phyloP scores from a whole-genome alignment of 192 early-diverging fungal species.

The Rhizophagus clarus region DNA sequence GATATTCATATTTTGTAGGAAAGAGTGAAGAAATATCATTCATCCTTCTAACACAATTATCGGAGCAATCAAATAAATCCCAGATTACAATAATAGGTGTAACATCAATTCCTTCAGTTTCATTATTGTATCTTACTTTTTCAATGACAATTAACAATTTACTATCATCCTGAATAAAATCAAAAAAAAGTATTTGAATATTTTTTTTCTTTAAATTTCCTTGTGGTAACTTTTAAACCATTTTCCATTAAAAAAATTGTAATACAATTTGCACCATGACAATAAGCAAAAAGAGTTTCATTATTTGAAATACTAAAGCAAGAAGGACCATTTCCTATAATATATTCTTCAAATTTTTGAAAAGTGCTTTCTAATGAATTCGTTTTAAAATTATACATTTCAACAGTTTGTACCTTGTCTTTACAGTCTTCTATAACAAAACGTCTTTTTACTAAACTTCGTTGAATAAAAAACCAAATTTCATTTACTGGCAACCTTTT shows the following conservation, averaged over 20 bases:
- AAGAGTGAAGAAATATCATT: background rate
- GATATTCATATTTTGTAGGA: background rate
- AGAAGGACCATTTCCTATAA: background rate
- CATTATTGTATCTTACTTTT: background rate
- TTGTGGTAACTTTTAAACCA: background rate
- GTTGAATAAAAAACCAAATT: no score
- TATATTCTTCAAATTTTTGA: no score
- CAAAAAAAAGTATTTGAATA: background rate
- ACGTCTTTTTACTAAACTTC: no score
- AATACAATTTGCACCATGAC: background rate
- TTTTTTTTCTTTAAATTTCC: background rate
- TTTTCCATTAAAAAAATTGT: background rate
- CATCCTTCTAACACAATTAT: background rate
- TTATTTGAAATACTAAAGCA: background rate
- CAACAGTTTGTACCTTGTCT: no score
- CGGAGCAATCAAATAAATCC: background rate
- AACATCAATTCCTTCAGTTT: background rate
- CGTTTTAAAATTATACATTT: no score
- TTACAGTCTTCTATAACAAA: no score
- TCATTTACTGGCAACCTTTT: no score
- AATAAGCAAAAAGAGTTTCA: background rate
- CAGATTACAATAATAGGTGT: background rate
- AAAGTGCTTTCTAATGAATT: no score
- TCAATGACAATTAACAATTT: background rate
- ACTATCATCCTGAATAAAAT: background rate